Evolutionary conservation across 75 land plant genomes (phyloP).

Genomic region (Pinus albicaulis): DNA sequence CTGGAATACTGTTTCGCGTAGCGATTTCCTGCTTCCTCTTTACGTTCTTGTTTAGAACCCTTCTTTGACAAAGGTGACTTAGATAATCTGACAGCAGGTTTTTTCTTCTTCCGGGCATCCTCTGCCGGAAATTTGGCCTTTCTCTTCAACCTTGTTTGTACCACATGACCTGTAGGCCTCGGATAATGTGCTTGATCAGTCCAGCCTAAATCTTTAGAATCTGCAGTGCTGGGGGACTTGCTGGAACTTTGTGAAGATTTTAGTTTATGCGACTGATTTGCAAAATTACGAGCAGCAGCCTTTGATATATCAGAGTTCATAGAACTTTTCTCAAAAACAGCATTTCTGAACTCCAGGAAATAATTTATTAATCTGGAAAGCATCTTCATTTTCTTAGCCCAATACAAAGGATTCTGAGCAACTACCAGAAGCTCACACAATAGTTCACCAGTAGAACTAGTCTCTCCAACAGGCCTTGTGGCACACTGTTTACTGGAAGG

Average conservation of each 20-base stretch:
- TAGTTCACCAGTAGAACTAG: slow-evolving; percentile 30
- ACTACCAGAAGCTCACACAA: slow-evolving; percentile 34
- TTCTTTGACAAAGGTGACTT: background rate
- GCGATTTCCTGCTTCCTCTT: slow-evolving; percentile 3
- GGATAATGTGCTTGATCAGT: background rate
- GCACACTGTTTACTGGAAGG: slow-evolving; percentile 2
- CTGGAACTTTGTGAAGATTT: background rate
- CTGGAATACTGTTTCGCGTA: slow-evolving; percentile 10
- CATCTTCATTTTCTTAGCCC: slow-evolving; percentile 10
- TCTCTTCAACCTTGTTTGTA: slow-evolving; percentile 6
- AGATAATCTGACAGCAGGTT: slow-evolving; percentile 3
- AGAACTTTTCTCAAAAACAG: slow-evolving; percentile 11
- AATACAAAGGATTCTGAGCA: slow-evolving; percentile 33
- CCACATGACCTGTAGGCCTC: background rate
- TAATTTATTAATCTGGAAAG: slow-evolving; percentile 4
- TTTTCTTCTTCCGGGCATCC: slow-evolving; percentile 7
- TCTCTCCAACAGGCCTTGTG: background rate
- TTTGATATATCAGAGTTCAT: background rate
- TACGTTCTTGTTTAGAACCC: background rate
- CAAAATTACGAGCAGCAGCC: background rate
- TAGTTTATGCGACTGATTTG: background rate
- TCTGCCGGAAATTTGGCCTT: background rate
- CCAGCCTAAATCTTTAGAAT: background rate
- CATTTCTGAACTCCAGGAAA: slow-evolving; percentile 11
- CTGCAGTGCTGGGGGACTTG: background rate